Percentiles rank a stretch among this genome's conserved stretches.
phyloP scores from a whole-genome alignment of 352 stramenopile genomes.

The Phytopythium boreale region DNA sequence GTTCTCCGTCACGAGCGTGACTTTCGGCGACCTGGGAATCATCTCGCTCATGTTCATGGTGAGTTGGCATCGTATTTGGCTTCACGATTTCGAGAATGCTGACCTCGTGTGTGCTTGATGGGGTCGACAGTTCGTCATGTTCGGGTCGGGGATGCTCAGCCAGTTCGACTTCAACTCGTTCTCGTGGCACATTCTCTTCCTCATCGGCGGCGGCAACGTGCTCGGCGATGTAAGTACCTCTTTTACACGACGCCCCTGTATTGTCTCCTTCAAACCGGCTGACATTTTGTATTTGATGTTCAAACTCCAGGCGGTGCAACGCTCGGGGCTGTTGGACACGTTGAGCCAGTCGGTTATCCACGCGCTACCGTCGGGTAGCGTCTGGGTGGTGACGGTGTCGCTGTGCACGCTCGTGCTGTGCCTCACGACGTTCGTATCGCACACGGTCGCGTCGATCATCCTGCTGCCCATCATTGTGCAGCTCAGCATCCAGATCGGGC shows the following conservation, averaged over 20 bases:
- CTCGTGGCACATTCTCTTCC: slow-evolving; percentile 92
- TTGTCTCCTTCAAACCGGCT: background rate
- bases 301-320: slow-evolving; percentile 61
- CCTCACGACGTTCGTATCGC: slow-evolving; percentile 92
- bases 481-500: slow-evolving; percentile 83
- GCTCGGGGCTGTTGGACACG: slow-evolving; percentile 78
- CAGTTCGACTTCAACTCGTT: slow-evolving; percentile 94
- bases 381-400: slow-evolving; percentile 86
- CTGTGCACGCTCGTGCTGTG: slow-evolving; percentile 83
- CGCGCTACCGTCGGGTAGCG: slow-evolving; percentile 70
- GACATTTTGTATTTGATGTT: background rate
- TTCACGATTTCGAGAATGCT: background rate
- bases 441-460: slow-evolving; percentile 92
- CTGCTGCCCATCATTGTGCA: slow-evolving; percentile 91
- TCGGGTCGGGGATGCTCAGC: slow-evolving; percentile 85
- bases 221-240: slow-evolving; percentile 73
- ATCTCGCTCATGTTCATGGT: slow-evolving; percentile 92
- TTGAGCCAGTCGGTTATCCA: slow-evolving; percentile 82
- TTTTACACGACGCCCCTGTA: too few species aligned
- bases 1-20: slow-evolving; percentile 79
- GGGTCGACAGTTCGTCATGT: slow-evolving; percentile 72
- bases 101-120: background rate
- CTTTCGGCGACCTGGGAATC: slow-evolving; percentile 91
- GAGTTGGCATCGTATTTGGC: slow-evolving; percentile 6
- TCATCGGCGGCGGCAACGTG: slow-evolving; percentile 91